A percentile compares a stretch with the other conserved stretches of the same genome.
These are phyloP conservation scores for Dryadomyces quercivorus DNA, from an alignment of 2,329 filamentous ascomycete species.

Conservation along the genomic window DNA sequence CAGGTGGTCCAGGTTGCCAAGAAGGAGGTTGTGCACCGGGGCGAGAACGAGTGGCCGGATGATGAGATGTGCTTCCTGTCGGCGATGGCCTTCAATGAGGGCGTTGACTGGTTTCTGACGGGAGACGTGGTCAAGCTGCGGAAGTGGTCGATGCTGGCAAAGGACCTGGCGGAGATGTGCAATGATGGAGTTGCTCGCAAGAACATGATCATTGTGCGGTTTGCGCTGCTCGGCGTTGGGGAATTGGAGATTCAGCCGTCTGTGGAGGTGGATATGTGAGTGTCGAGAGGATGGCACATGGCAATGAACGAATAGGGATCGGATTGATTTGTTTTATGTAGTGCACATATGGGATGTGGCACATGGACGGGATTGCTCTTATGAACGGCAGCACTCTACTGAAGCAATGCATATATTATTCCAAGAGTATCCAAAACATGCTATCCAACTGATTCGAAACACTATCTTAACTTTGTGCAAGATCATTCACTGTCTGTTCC, in stretches of 20 bases:
- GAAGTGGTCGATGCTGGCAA: conserved; percentile 50
- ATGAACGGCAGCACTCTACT: no score
- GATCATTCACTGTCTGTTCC: no score
- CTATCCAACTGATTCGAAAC: no score
- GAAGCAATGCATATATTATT: no score
- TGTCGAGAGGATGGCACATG: no score
- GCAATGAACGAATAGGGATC: no score
- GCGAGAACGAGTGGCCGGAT: conserved; percentile 41
- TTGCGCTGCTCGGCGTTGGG: conserved; percentile 25
- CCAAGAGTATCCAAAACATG: no score
- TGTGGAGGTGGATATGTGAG: conserved; percentile 2
- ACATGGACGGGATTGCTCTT: no score
- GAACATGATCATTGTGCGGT: conserved; percentile 29
- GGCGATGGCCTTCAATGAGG: conserved; percentile 56
- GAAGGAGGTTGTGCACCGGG: conserved; percentile 15
- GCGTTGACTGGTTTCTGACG: conserved; percentile 49
- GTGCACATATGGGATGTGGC: no score
- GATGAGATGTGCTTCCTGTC: conserved; percentile 69
- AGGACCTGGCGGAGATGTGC: conserved; percentile 47
- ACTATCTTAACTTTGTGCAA: no score
- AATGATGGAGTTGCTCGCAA: conserved; percentile 39
- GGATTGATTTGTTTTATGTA: no score
- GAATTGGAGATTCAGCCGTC: conserved; percentile 9
- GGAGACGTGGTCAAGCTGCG: conserved; percentile 42
- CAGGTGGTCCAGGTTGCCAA: conserved; percentile 30